These are phyloP conservation scores for Noccaea bulbosa DNA, from an alignment of 345 rosid species.

Conservation along the genomic window DNA sequence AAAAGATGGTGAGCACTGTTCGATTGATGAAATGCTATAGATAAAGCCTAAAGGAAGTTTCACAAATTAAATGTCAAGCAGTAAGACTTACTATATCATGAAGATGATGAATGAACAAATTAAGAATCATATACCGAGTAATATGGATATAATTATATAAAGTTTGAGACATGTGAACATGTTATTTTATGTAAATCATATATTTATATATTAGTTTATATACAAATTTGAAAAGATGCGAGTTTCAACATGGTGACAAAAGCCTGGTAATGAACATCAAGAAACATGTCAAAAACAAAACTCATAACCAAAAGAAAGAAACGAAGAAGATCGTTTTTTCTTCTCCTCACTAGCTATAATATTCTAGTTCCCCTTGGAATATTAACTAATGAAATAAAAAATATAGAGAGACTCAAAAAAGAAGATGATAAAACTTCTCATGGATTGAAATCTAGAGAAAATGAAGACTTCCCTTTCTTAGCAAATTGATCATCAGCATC, in stretches of 20 bases:
- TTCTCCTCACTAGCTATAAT: constrained; percentile 27
- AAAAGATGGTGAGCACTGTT: constrained; percentile 30
- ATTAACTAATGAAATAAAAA: constrained; percentile 27
- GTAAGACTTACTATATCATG: constrained; percentile 15
- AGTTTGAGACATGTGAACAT: constrained; percentile 23
- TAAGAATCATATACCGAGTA: not conserved
- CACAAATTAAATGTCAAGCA: constrained; percentile 5
- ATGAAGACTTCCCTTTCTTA: constrained; percentile 49
- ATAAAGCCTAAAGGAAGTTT: constrained; percentile 20
- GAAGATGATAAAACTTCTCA: constrained; percentile 33
- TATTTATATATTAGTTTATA: constrained; percentile 18
- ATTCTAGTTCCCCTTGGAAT: constrained; percentile 25
- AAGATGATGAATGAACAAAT: constrained; percentile 15
- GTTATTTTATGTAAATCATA: constrained; percentile 36
- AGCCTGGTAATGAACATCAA: constrained; percentile 35
- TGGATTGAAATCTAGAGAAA: constrained; percentile 44
- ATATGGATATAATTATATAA: constrained; percentile 6
- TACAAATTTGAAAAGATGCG: constrained; percentile 36
- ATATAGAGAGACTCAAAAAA: constrained; percentile 5
- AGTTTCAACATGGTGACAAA: constrained; percentile 36
- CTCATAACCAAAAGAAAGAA: constrained; percentile 18
- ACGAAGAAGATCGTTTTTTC: constrained; percentile 17
- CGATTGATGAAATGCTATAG: constrained; percentile 29
- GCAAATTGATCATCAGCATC: constrained; percentile 43
- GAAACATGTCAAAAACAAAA: constrained; percentile 37